phyloP scores from a whole-genome alignment of 2,329 filamentous ascomycete species.

The Rhynchosporium secalis region DNA sequence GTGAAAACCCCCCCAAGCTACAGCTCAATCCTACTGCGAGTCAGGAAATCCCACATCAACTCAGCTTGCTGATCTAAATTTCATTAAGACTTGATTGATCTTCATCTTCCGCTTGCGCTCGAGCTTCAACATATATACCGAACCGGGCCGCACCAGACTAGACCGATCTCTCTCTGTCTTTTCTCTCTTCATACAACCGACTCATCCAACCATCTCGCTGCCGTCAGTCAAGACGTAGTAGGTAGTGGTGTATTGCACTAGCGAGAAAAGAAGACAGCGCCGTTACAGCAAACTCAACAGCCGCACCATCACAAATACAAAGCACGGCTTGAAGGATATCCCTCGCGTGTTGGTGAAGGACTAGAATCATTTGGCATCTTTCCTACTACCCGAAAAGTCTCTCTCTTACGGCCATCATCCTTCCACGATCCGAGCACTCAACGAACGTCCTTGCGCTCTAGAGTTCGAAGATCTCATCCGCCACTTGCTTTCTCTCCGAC shows the following conservation, averaged over 20 bases:
- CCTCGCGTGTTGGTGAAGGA: slow-evolving; percentile 8
- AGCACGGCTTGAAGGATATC: neutral
- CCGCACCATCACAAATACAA: slow-evolving; percentile 2
- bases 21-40: slow-evolving; percentile 24
- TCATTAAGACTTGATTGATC: slow-evolving; percentile 5
- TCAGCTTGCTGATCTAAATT: slow-evolving; percentile 15
- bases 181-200: slow-evolving; percentile 6
- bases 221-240: slow-evolving; percentile 23
- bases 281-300: slow-evolving; percentile 14
- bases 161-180: slow-evolving; percentile 14
- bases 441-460: slow-evolving; percentile 29
- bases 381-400: neutral
- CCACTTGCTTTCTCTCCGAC: slow-evolving; percentile 19
- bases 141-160: slow-evolving; percentile 11
- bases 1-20: slow-evolving; percentile 9
- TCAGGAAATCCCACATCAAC: slow-evolving; percentile 21
- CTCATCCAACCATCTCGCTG: neutral
- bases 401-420: slow-evolving; percentile 21
- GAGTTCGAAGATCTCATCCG: slow-evolving; percentile 27
- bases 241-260: slow-evolving; percentile 10
- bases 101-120: slow-evolving; percentile 6
- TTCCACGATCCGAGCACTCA: slow-evolving; percentile 26
- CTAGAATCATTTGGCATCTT: slow-evolving; percentile 13
- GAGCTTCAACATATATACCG: slow-evolving; percentile 14
- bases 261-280: slow-evolving; percentile 4